A percentile compares a stretch with the other conserved stretches of the same genome.
Conservation (phyloP, 805 yeast genomes). For the Lipomyces mesembrius region DNA sequence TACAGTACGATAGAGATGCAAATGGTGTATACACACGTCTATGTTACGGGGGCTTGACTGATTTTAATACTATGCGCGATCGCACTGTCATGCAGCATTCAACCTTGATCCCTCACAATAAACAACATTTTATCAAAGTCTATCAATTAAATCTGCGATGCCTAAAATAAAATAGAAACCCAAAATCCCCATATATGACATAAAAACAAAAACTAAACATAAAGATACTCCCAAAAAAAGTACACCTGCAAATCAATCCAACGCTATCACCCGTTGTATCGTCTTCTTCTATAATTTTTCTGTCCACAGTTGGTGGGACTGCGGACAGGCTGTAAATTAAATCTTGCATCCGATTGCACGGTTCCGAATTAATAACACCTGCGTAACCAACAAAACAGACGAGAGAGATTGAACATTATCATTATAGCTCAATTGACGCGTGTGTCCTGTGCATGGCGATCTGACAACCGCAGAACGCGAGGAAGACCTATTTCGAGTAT, state of each 20-base stretch:
- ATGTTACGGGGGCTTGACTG: neutral
- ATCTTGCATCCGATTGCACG: neutral
- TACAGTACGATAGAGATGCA: neutral
- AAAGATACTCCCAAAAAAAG: conserved; percentile 12
- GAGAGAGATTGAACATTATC: no score
- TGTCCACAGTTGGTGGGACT: neutral
- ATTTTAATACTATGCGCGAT: neutral
- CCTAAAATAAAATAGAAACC: neutral
- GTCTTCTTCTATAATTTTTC: neutral
- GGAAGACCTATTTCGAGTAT: conserved; percentile 53
- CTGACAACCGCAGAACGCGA: conserved; percentile 90
- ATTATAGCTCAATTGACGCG: conserved; percentile 38
- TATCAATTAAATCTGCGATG: conserved; percentile 9
- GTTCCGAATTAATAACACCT: neutral
- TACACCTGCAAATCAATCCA: neutral
- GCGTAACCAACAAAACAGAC: conserved; percentile 10
- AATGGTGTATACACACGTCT: neutral
- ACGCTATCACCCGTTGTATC: neutral
- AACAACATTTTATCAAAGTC: conserved; percentile 2
- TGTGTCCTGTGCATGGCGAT: conserved; percentile 49
- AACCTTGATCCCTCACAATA: neutral
- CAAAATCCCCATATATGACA: conserved; percentile 18
- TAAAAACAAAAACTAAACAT: neutral
- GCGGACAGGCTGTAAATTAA: neutral
- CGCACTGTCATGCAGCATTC: no score